Base-by-base conservation (phyloP, 331 rosid genomes). In the Quercus phellos region DNA sequence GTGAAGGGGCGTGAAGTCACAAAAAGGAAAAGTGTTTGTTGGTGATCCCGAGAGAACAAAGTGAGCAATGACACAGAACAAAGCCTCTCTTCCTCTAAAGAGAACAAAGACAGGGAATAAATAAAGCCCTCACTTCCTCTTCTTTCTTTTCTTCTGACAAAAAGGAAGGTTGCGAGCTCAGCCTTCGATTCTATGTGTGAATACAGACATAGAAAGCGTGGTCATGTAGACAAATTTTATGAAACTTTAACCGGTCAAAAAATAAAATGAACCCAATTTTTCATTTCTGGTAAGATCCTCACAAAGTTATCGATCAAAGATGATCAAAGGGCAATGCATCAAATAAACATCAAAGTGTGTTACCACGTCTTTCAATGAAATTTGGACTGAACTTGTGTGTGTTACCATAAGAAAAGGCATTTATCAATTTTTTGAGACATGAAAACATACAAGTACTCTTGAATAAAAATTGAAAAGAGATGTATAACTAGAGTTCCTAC, bases 21-120 rank as follows among this genome's bases (percentile, higher is more conserved):
- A 75, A 30, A 85, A 70, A 51, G 34, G 71, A 54, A 80, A 71
- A 71, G 67, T 4, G 68, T 26, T 59, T 46, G 66, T 67, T 24
- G 68, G 82, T 83, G 77, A 80, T 83, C 87, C 87, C 84, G 59
- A 86, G 82, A 79, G 13, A 78, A 55, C 76, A 83, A 78, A 81
- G 84, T 67, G 50, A 66, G 51, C 10, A 74, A 78, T 70, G 67
- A 78, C 78, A 71, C 73, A 82, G 70, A 76, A 9, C 72, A 26
- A 79, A 66, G 68, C 21, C 74, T 14, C 35, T 53, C 50, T 42
- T 56, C 74, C 68, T 13, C 61, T n/a, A 32, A 58, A 75, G 61
- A 60, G 60, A 61, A 38, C 68, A 32, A 75, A 32, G 67, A 59
- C 30, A 12, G 43, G 9, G 29, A 75, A 70, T 51, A 82, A 75